Percentiles rank a stretch among this genome's conserved stretches.
Evolutionary conservation across 805 yeast genomes (phyloP).

Genomic region (Myxozyma melibiosi): DNA sequence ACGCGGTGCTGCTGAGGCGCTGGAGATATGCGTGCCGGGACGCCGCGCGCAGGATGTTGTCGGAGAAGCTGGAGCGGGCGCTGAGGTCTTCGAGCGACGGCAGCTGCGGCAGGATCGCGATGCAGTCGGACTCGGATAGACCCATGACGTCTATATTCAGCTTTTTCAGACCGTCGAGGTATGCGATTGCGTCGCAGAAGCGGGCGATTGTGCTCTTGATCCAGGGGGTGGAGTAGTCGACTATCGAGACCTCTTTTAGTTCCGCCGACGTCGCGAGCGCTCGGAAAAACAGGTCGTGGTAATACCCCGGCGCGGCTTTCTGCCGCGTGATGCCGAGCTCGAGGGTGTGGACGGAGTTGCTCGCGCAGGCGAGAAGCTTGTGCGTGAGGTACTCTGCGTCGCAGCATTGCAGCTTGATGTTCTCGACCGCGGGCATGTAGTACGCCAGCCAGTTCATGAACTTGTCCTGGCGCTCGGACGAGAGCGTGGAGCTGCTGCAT

Average conservation of each 20-base stretch:
- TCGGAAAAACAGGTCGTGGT: conserved; percentile 11
- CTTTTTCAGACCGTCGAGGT: not conserved
- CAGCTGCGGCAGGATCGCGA: not conserved
- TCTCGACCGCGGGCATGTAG: conserved; percentile 1
- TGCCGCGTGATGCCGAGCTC: not conserved
- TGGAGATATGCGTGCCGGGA: not conserved
- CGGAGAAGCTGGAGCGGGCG: not conserved
- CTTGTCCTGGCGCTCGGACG: not conserved
- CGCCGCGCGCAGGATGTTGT: not conserved
- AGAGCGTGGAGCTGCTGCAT: conserved; percentile 3
- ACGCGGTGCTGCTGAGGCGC: not conserved
- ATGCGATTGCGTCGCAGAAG: not conserved
- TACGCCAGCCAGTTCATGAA: conserved; percentile 7
- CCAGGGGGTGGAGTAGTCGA: not conserved
- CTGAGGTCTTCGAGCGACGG: not conserved
- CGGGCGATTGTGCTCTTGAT: not conserved
- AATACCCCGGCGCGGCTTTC: conserved; percentile 3
- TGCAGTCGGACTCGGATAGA: not conserved
- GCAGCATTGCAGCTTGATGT: not conserved
- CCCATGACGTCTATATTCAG: conserved; percentile 8
- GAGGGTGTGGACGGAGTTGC: not conserved
- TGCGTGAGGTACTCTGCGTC: conserved; percentile 7
- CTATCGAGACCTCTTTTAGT: not conserved
- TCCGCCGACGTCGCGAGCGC: conserved; percentile 7
- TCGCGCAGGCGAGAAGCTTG: not conserved